Conservation (phyloP, 2,329 filamentous ascomycete species). For the Fusarium musae region DNA sequence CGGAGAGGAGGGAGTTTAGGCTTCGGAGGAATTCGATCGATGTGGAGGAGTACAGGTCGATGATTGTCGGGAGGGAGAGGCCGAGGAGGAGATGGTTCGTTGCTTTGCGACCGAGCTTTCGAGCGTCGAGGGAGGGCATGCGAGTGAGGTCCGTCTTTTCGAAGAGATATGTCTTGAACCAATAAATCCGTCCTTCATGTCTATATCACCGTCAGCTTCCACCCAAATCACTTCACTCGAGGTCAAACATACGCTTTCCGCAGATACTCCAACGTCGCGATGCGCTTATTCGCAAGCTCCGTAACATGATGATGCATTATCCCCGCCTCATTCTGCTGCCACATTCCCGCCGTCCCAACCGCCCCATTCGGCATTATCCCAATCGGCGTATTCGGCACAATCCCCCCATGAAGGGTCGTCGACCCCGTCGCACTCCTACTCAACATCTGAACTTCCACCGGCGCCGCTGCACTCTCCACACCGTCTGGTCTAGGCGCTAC, state of each 20-base stretch:
- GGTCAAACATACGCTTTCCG: constrained; percentile 79
- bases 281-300: constrained; percentile 89
- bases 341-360: constrained; percentile 41
- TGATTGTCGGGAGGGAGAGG: constrained; percentile 86
- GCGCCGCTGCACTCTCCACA: constrained; percentile 24
- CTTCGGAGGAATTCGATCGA: constrained; percentile 88
- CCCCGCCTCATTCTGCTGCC: constrained; percentile 58
- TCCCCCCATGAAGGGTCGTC: constrained; percentile 42
- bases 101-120: constrained; percentile 87
- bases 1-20: constrained; percentile 83
- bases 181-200: constrained; percentile 93
- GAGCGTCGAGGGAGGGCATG: constrained; percentile 86
- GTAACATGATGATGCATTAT: constrained; percentile 75
- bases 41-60: constrained; percentile 85
- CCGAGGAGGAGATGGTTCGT: constrained; percentile 95
- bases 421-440: constrained; percentile 54
- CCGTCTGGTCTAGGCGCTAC: constrained; percentile 45
- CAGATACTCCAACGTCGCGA: constrained; percentile 92
- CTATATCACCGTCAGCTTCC: constrained; percentile 55
- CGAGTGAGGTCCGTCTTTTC: constrained; percentile 81
- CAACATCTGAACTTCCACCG: constrained; percentile 58
- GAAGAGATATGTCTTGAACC: constrained; percentile 98
- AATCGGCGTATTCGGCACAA: constrained; percentile 23
- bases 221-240: fast-evolving
- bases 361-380: constrained; percentile 26